Percentiles rank a stretch among this genome's conserved stretches.
phyloP scores from a whole-genome alignment of 768 basidiomycete genomes.

The Collybia mongolica region DNA sequence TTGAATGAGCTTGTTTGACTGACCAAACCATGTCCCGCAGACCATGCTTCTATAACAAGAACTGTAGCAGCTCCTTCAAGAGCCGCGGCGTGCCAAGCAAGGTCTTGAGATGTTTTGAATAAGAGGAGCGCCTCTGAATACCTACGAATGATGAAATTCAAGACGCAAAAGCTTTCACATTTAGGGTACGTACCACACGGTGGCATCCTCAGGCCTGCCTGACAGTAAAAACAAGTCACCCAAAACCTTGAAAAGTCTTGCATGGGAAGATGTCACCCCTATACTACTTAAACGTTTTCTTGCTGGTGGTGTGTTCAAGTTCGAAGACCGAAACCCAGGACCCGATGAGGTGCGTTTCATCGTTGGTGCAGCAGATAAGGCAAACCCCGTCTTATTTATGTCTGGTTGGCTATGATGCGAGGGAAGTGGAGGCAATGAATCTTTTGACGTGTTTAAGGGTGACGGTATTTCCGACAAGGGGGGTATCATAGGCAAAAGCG shows the following conservation, averaged over 20 bases:
- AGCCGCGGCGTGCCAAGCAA: slow-evolving; percentile 86
- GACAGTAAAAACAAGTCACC: slow-evolving; percentile 88
- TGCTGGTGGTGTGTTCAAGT: slow-evolving; percentile 41
- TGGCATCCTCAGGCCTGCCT: slow-evolving; percentile 82
- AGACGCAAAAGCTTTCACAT: too few relatives aligned
- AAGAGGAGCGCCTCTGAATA: slow-evolving; percentile 82
- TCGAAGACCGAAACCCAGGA: slow-evolving; percentile 50
- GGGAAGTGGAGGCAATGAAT: slow-evolving; percentile 44
- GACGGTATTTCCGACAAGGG: slow-evolving; percentile 59
- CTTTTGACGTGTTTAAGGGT: slow-evolving; percentile 46
- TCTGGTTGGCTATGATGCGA: slow-evolving; percentile 61
- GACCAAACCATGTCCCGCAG: slow-evolving; percentile 68
- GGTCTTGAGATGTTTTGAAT: slow-evolving; percentile 74
- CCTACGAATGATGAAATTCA: slow-evolving; percentile 34
- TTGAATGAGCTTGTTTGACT: slow-evolving; percentile 25
- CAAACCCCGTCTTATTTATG: slow-evolving; percentile 35
- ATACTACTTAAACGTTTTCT: slow-evolving; percentile 66
- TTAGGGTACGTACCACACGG: slow-evolving; percentile 58
- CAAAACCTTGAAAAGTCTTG: slow-evolving; percentile 82
- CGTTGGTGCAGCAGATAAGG: slow-evolving; percentile 35
- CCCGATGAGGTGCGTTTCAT: slow-evolving; percentile 59
- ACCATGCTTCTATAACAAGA: slow-evolving; percentile 83
- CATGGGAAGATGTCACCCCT: slow-evolving; percentile 76
- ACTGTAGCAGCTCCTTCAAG: slow-evolving; percentile 85
- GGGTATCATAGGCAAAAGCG: slow-evolving; percentile 63